Evolutionary conservation across 2,329 filamentous ascomycete genomes (phyloP).

Genomic region (Clonostachys solani): DNA sequence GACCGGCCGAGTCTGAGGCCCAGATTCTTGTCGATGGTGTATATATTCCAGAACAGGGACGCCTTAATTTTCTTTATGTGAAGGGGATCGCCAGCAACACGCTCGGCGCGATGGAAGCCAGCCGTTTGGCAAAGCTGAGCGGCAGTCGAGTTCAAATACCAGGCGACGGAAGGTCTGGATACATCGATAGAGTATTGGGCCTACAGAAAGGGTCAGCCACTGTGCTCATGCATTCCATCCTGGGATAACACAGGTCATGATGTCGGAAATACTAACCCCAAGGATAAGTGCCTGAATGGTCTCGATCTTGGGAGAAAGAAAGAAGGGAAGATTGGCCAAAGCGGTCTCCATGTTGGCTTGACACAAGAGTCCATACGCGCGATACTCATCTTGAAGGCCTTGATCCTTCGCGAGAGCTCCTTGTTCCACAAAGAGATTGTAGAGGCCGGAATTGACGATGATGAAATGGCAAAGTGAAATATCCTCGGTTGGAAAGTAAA

Average conservation of each 20-base stretch:
- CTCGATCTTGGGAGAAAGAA: constrained; percentile 48
- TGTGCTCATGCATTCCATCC: background rate
- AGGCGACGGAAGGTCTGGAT: constrained; percentile 59
- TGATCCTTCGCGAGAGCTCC: constrained; percentile 26
- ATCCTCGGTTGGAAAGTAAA: constrained; percentile 49
- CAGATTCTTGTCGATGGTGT: constrained; percentile 54
- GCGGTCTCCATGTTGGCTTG: constrained; percentile 45
- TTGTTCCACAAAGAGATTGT: constrained; percentile 45
- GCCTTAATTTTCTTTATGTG: constrained; percentile 26
- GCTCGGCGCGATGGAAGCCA: constrained; percentile 50
- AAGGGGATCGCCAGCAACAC: constrained; percentile 23
- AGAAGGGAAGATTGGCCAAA: constrained; percentile 46
- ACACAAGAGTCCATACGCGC: constrained; percentile 31
- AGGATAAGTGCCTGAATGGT: constrained; percentile 56
- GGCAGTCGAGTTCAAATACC: constrained; percentile 56
- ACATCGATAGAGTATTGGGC: constrained; percentile 58
- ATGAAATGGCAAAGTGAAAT: constrained; percentile 45
- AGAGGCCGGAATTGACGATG: constrained; percentile 43
- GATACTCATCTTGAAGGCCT: constrained; percentile 25
- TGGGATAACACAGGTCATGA: background rate
- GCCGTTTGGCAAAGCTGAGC: constrained; percentile 57
- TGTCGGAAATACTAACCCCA: constrained; percentile 35
- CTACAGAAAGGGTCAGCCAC: constrained; percentile 21
- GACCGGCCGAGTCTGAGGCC: constrained; percentile 55
- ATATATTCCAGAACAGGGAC: constrained; percentile 45